Evolutionary conservation across 1,284 basidiomycete genomes (phyloP), one percentile per base, ranked within the genome.

Genomic region (Cerrena zonata): DNA sequence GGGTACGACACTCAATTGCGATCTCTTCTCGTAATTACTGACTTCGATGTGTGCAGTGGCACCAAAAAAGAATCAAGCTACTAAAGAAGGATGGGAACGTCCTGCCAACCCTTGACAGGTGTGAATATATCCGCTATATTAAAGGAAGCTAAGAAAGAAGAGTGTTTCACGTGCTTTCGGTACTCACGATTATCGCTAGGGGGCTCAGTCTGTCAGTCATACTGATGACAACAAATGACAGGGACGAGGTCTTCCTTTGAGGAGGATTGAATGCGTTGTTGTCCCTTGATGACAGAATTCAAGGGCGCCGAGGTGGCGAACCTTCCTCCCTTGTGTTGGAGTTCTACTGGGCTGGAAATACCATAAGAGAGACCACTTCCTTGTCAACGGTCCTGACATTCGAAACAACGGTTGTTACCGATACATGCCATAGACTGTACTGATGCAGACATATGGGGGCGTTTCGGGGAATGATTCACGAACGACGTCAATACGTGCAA

Each of bases 401-500:
- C 30, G n/a, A 34, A 34, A 34, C 30, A 34, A 7, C 30, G 7
- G 7, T 34, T 15, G 7, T 22, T 23, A 22, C 18, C 39, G 5
- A 10, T 42, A n/a, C 41, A 22, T 42, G 41, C n/a, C 37, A 39
- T n/a, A n/a, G n/a, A n/a, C n/a, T n/a, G n/a, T n/a, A n/a, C n/a
- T n/a, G 30, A 34, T 34, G 7, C 30, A 34, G 15, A 15, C 30
- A 7, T 7, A 34, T 34, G 30, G 15, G 30, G 15, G 15, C 7
- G 15, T 34, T 15, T 34, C 15, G 15, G 30, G 7, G 30, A 22
- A 42, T 42, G 41, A 42, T 42, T 42, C 41, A 42, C 19, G 13
- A 23, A 22, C 41, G 41, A 42, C 41, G 41, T 42, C 41, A 42
- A 42, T 13, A 15, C n/a, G 37, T 36, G n/a, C n/a, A 40, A 10